Evolutionary conservation across 1,139 yeast genomes (phyloP).

Genomic region (Lodderomyces metapsilosis): DNA sequence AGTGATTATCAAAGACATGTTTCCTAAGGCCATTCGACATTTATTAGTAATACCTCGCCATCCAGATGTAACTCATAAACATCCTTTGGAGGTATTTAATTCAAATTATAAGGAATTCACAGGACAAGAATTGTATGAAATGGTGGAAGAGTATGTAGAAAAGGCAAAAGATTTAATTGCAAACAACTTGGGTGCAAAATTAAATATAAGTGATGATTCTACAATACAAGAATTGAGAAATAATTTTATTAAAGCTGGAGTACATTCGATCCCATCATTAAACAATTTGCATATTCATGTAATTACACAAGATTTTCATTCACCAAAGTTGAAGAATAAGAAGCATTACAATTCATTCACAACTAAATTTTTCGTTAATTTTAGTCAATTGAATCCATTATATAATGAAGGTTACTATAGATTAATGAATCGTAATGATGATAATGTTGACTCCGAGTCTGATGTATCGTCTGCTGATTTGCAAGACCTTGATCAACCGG

Average conservation of each 20-base stretch:
- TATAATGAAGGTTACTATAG: conserved; percentile 10
- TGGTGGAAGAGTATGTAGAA: conserved; percentile 38
- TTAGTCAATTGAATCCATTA: conserved; percentile 27
- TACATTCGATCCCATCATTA: conserved; percentile 73
- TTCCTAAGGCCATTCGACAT: conserved; percentile 65
- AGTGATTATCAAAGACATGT: conserved; percentile 58
- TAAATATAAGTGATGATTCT: conserved; percentile 12
- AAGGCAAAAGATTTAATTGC: conserved; percentile 41
- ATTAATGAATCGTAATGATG: conserved; percentile 3
- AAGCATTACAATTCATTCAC: conserved; percentile 73
- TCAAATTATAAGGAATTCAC: conserved; percentile 18
- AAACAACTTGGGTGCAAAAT: conserved; percentile 27
- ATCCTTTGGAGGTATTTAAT: conserved; percentile 56
- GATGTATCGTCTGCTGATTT: conserved; percentile 5
- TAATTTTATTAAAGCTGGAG: conserved; percentile 54
- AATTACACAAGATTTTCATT: conserved; percentile 61
- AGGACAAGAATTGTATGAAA: conserved; percentile 26
- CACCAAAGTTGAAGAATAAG: conserved; percentile 54
- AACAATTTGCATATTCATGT: conserved; percentile 71
- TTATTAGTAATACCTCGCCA: conserved; percentile 60
- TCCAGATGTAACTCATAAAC: conserved; percentile 32
- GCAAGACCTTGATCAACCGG: conserved; percentile 8
- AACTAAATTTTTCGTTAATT: conserved; percentile 60
- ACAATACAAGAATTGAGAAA: conserved; percentile 23
- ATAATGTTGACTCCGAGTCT: conserved; percentile 11